phyloP scores from a whole-genome alignment of 495 filamentous ascomycete genomes.

The Annulohypoxylon maeteangense region DNA sequence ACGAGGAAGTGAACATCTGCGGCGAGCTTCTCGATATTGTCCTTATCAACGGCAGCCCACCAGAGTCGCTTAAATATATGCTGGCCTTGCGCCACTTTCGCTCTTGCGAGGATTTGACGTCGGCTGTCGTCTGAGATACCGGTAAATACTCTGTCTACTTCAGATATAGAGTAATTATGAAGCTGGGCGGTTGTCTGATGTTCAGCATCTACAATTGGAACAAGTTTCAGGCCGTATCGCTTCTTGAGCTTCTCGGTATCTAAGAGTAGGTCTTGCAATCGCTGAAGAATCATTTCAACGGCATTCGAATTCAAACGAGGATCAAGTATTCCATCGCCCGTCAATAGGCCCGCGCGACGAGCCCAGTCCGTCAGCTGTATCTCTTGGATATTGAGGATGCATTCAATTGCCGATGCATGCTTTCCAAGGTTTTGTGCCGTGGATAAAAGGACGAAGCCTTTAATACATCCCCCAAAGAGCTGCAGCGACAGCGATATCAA shows the following conservation, averaged over 20 bases:
- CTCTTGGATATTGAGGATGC: neutral
- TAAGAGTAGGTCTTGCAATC: neutral
- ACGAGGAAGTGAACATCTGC: neutral
- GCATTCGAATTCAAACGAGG: neutral
- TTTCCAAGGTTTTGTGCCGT: conserved; percentile 2
- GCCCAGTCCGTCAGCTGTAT: conserved; percentile 5
- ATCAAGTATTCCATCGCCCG: neutral
- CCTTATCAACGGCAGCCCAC: conserved; percentile 1
- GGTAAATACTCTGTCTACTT: neutral
- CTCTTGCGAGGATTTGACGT: neutral
- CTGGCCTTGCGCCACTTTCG: neutral
- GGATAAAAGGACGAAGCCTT: conserved; percentile 1
- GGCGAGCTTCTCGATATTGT: neutral
- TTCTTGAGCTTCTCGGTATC: conserved; percentile 1
- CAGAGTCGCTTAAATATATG: neutral
- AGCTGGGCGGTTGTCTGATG: neutral
- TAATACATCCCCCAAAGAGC: neutral
- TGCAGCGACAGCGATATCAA: neutral
- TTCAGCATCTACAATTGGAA: neutral
- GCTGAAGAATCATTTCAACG: conserved; percentile 3
- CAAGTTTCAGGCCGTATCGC: neutral
- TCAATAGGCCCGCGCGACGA: neutral
- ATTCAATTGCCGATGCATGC: neutral
- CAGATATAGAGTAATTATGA: neutral
- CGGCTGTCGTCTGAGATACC: neutral